Conservation (phyloP, 2,329 filamentous ascomycete species). For the Grosmannia clavigera region DNA sequence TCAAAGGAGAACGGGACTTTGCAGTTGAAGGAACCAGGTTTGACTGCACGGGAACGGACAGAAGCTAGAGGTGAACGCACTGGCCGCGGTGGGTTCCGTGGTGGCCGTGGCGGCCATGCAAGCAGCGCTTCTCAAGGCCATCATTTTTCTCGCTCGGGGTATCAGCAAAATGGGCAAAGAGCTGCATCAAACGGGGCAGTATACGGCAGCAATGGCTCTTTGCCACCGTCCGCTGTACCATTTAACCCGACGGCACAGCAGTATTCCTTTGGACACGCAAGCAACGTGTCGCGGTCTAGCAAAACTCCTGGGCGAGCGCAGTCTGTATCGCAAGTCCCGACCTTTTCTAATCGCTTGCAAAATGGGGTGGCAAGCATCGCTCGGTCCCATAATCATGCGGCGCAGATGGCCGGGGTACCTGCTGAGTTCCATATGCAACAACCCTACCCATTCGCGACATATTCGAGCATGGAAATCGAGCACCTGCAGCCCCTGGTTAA, state of each 20-base stretch:
- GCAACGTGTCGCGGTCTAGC: conserved; percentile 1
- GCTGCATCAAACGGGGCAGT: conserved; percentile 18
- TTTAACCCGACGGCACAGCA: conserved; percentile 34
- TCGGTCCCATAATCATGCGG: conserved; percentile 17
- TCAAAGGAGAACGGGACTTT: neutral
- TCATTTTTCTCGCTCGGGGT: conserved; percentile 19
- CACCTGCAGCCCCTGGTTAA: conserved; percentile 29
- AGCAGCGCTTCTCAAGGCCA: conserved; percentile 19
- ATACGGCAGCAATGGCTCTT: conserved; percentile 15
- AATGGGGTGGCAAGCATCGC: conserved; percentile 9
- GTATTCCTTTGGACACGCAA: conserved; percentile 20
- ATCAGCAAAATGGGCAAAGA: conserved; percentile 22
- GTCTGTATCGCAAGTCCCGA: conserved; percentile 1
- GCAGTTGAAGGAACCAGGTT: conserved; percentile 15
- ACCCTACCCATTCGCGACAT: neutral
- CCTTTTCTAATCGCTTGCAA: conserved; percentile 4
- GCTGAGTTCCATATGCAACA: conserved; percentile 8
- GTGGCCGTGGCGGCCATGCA: conserved; percentile 32
- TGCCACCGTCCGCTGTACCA: conserved; percentile 16
- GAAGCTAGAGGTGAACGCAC: conserved; percentile 23
- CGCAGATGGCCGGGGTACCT: conserved; percentile 7
- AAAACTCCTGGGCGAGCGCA: conserved; percentile 6
- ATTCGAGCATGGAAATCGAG: conserved; percentile 9
- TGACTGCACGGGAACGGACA: conserved; percentile 20
- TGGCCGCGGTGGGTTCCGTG: conserved; percentile 31